Evolutionary conservation across 805 yeast species (phyloP), one percentile per base, ranked within the genome.

Genomic region (Wickerhamiella parazyma): DNA sequence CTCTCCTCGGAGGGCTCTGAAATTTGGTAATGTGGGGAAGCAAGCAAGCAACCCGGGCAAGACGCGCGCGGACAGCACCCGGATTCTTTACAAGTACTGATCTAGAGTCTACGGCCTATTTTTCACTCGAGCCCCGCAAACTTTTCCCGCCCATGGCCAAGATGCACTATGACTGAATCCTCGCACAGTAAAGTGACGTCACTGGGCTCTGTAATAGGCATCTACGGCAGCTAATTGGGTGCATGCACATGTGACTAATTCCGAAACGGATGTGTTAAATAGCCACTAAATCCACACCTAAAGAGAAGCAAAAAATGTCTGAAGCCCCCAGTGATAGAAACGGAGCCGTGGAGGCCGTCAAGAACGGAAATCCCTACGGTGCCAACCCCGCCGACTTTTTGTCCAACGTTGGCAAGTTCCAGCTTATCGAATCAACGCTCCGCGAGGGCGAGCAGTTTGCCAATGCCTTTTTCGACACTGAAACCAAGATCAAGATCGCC

Each of bases 361-460:
- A 39, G 47, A 28, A 22, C 41, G 46, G n/a, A 12, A 28, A 28
- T n/a, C 97, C 97, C 51, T 89, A 89, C 58, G 98, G 94, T 14
- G 93, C 95, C 54, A 82, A 89, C 61, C 96, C 97, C 46, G 76
- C 84, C 42, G 98, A 89, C 68, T 87, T 67, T 62, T 66, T 89
- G 47, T 84, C 95, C 22, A 89, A 89, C 61, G 97, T 89, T 28
- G 71, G 80, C 51, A 77, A 74, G 53, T 89, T 87, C 68, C 86
- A 89, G 70, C 64, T 89, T 57, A 89, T 89, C 59, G 98, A 89
- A 68, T 83, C 95, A 28, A 89, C 98, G 4, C 71, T 89, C 46
- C 77, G 98, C 69, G 98, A 89, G 68, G 98, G 98, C 63, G 98
- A 89, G 67, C 98, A 89, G 66, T 89, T 89, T 61, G 96, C 97